phyloP scores from a whole-genome alignment of 179 eudicot species.

The Silene coronaria region DNA sequence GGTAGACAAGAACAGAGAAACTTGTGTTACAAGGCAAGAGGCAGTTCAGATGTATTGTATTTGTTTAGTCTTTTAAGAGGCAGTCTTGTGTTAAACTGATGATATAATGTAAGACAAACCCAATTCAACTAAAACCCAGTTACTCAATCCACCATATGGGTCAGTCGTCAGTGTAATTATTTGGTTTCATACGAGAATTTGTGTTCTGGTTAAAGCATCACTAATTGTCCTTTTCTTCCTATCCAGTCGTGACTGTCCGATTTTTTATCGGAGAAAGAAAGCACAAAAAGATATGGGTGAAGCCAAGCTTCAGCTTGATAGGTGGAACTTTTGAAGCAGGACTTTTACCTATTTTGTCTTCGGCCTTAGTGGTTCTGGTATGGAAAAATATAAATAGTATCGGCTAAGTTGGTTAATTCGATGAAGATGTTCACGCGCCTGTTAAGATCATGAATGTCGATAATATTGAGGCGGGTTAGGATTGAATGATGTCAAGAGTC shows the following conservation, averaged over 20 bases:
- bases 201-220: not conserved
- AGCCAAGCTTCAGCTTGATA: slow-evolving; percentile 80
- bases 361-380: not conserved
- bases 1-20: not conserved
- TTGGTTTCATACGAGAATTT: not conserved
- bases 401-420: not conserved
- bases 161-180: not conserved
- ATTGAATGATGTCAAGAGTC: not conserved
- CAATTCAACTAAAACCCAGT: not conserved
- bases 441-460: not conserved
- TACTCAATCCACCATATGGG: not conserved
- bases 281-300: slow-evolving; percentile 99
- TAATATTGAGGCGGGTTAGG: not conserved
- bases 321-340: slow-evolving; percentile 61
- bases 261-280: slow-evolving; percentile 97
- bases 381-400: not conserved
- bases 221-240: slow-evolving; percentile 16
- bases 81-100: not conserved
- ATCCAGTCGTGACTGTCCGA: slow-evolving; percentile 91
- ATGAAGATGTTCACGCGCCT: not conserved
- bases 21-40: too few relatives aligned
- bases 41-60: too few relatives aligned
- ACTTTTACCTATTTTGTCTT: not conserved
- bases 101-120: not conserved
- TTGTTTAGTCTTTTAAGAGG: not conserved